These are phyloP conservation scores for Fusarium fujikuroi DNA, from an alignment of 2,329 filamentous ascomycete species.

Conservation along the genomic window DNA sequence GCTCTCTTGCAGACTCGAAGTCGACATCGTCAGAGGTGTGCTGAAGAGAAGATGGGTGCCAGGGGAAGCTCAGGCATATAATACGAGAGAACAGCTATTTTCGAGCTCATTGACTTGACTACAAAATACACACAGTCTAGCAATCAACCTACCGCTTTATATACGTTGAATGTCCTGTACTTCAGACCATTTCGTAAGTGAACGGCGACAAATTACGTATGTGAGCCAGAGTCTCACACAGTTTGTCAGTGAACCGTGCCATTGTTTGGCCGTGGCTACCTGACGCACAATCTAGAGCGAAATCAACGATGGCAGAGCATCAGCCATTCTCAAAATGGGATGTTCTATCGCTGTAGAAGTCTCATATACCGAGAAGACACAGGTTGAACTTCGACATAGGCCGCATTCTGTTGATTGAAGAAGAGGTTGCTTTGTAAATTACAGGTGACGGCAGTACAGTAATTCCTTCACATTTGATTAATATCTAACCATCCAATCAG, in stretches of 20 bases:
- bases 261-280: background rate
- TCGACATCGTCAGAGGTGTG: background rate
- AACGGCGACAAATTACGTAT: background rate
- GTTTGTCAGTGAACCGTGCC: slow-evolving; percentile 1
- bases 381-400: background rate
- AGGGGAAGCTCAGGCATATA: background rate
- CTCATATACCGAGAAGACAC: background rate
- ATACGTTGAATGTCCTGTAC: background rate
- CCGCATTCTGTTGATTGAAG: background rate
- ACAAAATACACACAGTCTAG: background rate
- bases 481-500: background rate
- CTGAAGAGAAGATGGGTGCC: background rate
- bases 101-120: background rate
- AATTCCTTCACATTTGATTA: background rate
- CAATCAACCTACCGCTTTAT: background rate
- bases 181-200: background rate
- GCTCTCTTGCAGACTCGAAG: background rate
- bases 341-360: background rate
- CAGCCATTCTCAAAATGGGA: background rate
- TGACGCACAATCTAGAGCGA: background rate
- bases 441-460: background rate
- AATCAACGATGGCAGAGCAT: background rate
- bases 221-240: background rate
- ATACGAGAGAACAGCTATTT: background rate
- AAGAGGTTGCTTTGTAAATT: background rate